These are phyloP conservation scores for Quercus variabilis DNA, from an alignment of 306 rosid genomes.

Conservation along the genomic window DNA sequence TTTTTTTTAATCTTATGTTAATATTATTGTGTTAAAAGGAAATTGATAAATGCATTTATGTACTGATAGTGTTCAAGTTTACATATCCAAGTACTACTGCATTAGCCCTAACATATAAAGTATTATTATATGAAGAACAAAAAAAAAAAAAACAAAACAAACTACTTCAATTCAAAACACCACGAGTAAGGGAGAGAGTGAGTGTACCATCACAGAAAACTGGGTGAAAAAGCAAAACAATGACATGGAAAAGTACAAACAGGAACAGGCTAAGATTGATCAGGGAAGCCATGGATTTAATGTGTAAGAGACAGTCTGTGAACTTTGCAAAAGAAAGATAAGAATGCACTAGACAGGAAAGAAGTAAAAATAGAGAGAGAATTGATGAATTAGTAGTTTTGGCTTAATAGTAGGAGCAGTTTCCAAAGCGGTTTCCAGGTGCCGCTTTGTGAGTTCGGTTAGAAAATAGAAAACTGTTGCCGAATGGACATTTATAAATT, in stretches of 20 bases:
- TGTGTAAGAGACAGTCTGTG: background rate
- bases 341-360: background rate
- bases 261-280: conserved; percentile 15
- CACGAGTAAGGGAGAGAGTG: background rate
- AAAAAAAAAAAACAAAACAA: background rate
- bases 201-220: conserved; percentile 26
- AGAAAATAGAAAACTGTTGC: background rate
- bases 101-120: no score
- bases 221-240: conserved; percentile 11
- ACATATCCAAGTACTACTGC: no score
- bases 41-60: no score
- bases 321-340: background rate
- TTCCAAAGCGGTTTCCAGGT: conserved; percentile 9
- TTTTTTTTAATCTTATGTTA: no score
- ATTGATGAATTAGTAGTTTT: no score
- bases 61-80: no score
- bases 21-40: no score
- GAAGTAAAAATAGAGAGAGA: no score
- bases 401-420: background rate
- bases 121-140: background rate
- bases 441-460: conserved; percentile 5
- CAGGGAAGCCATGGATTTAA: conserved; percentile 20
- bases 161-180: background rate
- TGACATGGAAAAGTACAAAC: conserved; percentile 20
- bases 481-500: conserved; percentile 30